Evolutionary conservation across 225 moss, liverwort and hornwort genomes (phyloP).

Genomic region (Ulota crispa): DNA sequence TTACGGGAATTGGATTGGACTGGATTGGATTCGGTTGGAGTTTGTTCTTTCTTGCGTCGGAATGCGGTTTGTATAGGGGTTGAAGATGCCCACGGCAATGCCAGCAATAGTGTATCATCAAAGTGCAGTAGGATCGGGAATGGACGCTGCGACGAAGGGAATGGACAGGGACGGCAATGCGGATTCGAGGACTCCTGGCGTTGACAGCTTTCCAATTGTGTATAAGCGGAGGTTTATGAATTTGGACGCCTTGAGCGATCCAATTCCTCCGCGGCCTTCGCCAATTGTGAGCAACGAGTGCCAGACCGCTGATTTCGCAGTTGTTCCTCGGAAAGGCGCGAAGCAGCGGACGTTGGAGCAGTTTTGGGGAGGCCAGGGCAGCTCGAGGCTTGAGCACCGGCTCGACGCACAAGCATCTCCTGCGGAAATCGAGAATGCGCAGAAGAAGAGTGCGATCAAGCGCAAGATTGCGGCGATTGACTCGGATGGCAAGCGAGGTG

Average conservation of each 20-base stretch:
- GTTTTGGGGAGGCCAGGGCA: conserved; percentile 43
- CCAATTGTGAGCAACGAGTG: conserved; percentile 26
- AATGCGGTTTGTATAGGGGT: conserved; percentile 36
- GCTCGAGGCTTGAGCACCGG: conserved; percentile 29
- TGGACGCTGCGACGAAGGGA: conserved; percentile 22
- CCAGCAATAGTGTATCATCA: conserved; percentile 44
- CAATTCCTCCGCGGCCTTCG: conserved; percentile 19
- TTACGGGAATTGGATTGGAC: neutral
- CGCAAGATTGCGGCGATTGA: conserved; percentile 43
- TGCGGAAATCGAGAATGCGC: conserved; percentile 11
- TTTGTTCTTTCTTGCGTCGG: conserved; percentile 19
- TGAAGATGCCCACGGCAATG: conserved; percentile 44
- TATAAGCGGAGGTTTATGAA: conserved; percentile 51
- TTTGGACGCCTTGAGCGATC: conserved; percentile 30
- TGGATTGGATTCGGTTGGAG: conserved; percentile 22
- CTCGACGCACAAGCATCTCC: conserved; percentile 11
- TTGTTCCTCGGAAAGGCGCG: conserved; percentile 39
- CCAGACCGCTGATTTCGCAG: conserved; percentile 30
- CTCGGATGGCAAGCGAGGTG: conserved; percentile 36
- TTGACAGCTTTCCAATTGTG: conserved; percentile 58
- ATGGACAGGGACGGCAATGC: conserved; percentile 28
- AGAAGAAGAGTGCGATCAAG: conserved; percentile 35
- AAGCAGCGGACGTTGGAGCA: conserved; percentile 60
- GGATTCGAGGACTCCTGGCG: conserved; percentile 12
- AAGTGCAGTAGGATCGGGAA: conserved; percentile 20